Base-by-base conservation (phyloP, 164 flowering plant genomes). In the Tetracentron sinense region DNA sequence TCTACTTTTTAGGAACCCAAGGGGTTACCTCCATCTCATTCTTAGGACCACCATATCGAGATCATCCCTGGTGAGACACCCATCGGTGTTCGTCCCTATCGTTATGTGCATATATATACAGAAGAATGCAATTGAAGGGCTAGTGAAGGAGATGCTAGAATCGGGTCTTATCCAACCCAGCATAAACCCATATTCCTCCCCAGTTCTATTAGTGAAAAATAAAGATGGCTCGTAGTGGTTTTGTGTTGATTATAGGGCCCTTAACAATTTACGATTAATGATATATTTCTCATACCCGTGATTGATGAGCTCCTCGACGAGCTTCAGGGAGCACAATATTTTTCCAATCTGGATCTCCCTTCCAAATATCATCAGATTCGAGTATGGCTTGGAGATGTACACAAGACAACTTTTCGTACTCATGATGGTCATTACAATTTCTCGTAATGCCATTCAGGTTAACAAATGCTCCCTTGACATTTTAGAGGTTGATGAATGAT, bases 321-420 rank as follows among this genome's bases (percentile, higher is more conserved):
- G 29, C 29, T 62, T 10, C 48, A 55, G 28, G 67, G 71, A 0
- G 63, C 67, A 2, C 6, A 4, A 4, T 29, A 22, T n/a, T 66
- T 72, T 42, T 61, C 63, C n/a, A 67, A 72, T 17, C 21, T 72
- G 6, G 75, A 72, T 35, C 19, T 65, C 7, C 27, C 46, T 2
- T 28, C 50, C 1, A 54, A 57, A 1, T 71, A 71, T 29, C 75
- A 67, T 42, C 75, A 66, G 19, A 67, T 67, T 15, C 48, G 54
- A 14, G 33, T 67, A 20, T 20, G 15, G 14, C 15, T n/a, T 0
- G 25, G 5, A 0, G 70, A 70, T 35, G 47, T 65, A 0, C 31
- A 17, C 10, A 72, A 72, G 28, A 66, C 64, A 0, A 60, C 67
- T 16, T 67, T 67, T n/a, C 8, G 63, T 3, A 50, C 54, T 5